Percentiles rank a stretch among this genome's conserved stretches.
Conservation (phyloP, 176 grass and related monocot species). For the Eragrostis nindensis region DNA sequence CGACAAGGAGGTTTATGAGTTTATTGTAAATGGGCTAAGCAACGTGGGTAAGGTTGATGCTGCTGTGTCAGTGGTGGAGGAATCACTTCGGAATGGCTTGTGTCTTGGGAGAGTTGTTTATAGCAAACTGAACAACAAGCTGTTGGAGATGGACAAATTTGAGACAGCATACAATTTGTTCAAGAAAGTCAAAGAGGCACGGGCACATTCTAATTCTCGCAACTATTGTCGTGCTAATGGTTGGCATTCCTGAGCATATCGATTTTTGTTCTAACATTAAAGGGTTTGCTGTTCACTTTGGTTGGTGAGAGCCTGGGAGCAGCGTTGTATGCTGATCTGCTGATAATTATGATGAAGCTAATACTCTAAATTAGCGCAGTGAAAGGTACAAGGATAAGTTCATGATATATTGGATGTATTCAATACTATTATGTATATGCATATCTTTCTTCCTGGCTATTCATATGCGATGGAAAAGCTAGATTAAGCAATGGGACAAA, state of each 20-base stretch:
- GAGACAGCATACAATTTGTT: conserved; percentile 78
- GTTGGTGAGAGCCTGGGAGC: background rate
- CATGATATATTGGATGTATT: background rate
- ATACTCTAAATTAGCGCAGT: background rate
- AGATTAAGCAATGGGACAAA: background rate
- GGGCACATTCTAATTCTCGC: conserved; percentile 46
- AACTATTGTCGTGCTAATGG: conserved; percentile 82
- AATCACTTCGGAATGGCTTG: conserved; percentile 74
- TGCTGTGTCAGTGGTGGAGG: conserved; percentile 77
- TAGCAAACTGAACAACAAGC: conserved; percentile 83
- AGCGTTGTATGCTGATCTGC: background rate
- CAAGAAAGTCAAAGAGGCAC: conserved; percentile 66
- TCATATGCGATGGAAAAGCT: background rate
- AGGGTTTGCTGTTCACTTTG: background rate
- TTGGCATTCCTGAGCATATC: conserved; percentile 59
- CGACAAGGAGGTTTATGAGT: conserved; percentile 81
- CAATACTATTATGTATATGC: background rate
- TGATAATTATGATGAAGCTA: background rate
- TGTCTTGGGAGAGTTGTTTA: conserved; percentile 69
- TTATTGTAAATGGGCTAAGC: conserved; percentile 87
- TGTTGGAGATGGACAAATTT: conserved; percentile 85
- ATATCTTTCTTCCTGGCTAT: background rate
- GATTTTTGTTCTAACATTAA: conserved; percentile 8
- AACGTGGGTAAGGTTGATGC: conserved; percentile 87
- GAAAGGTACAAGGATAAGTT: background rate